Evolutionary conservation across 306 rosid species (phyloP).

Genomic region (Oemleria cerasiformis): DNA sequence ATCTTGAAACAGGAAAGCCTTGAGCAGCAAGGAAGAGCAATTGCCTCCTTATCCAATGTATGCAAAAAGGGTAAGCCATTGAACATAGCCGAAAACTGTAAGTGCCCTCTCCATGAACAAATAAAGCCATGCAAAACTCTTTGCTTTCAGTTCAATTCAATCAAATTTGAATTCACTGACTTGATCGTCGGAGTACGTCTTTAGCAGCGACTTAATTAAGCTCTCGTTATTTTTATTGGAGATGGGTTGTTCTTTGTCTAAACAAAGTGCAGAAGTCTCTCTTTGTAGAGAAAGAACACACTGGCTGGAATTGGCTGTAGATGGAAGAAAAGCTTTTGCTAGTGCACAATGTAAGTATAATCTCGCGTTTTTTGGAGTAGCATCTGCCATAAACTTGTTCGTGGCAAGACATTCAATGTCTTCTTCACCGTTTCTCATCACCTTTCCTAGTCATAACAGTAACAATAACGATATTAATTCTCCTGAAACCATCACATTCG

Average conservation of each 20-base stretch:
- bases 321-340: conserved; percentile 29
- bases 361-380: conserved; percentile 20
- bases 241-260: conserved; percentile 32
- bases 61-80: too few species aligned
- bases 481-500: neutral
- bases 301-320: conserved; percentile 22
- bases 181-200: too few species aligned
- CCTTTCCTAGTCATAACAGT: conserved; percentile 8
- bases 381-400: conserved; percentile 27
- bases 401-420: conserved; percentile 29
- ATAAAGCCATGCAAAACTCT: too few species aligned
- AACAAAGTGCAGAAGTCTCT: conserved; percentile 17
- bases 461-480: neutral
- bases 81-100: too few species aligned
- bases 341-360: conserved; percentile 35
- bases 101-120: too few species aligned
- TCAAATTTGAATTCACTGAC: too few species aligned
- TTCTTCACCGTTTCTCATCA: conserved; percentile 30
- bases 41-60: too few species aligned
- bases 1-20: too few species aligned
- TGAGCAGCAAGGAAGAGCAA: too few species aligned
- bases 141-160: too few species aligned
- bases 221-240: neutral
- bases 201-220: too few species aligned
- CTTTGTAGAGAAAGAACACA: conserved; percentile 25